A percentile compares a stretch with the other conserved stretches of the same genome.
Conservation (phyloP, 2,329 filamentous ascomycete genomes). For the Pseudogymnoascus sp. region DNA sequence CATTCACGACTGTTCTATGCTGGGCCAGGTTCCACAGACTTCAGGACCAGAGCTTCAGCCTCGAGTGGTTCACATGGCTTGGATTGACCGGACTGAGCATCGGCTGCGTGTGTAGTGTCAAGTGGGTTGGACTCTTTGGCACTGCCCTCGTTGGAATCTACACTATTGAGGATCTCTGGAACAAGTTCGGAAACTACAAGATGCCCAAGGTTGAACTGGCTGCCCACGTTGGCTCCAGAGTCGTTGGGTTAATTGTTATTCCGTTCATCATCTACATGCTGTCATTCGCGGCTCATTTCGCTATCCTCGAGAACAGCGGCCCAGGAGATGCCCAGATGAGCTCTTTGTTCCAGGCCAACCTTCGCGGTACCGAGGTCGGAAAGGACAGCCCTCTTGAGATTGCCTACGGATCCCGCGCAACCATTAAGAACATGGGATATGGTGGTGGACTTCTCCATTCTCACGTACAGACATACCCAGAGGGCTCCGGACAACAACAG, state of each 20-base stretch:
- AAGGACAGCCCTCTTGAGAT: constrained; percentile 91
- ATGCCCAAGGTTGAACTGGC: constrained; percentile 75
- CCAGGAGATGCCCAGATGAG: constrained; percentile 99
- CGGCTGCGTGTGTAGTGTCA: constrained; percentile 96
- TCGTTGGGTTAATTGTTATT: constrained; percentile 79
- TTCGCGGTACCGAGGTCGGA: constrained; percentile 86
- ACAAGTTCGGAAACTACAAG: constrained; percentile 89
- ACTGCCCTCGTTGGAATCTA: constrained; percentile 93
- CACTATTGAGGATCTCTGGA: constrained; percentile 94
- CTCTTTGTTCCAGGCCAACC: constrained; percentile 95
- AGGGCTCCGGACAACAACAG: constrained; percentile 90
- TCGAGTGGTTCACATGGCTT: constrained; percentile 92
- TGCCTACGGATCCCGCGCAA: constrained; percentile 79
- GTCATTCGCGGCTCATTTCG: constrained; percentile 90
- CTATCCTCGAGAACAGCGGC: constrained; percentile 84
- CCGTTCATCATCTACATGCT: constrained; percentile 90
- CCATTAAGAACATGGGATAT: constrained; percentile 99
- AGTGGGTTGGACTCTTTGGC: constrained; percentile 94
- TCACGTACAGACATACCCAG: constrained; percentile 91
- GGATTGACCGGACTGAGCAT: constrained; percentile 91
- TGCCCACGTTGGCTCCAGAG: constrained; percentile 69
- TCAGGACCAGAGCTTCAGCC: constrained; percentile 75
- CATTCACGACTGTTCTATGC: constrained; percentile 94
- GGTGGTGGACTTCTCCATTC: constrained; percentile 93
- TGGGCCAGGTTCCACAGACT: constrained; percentile 95